Percentiles rank a stretch among this genome's conserved stretches.
These are phyloP conservation scores for Suhomyces chickasaworum DNA, from an alignment of 1,139 yeast genomes.

Conservation along the genomic window DNA sequence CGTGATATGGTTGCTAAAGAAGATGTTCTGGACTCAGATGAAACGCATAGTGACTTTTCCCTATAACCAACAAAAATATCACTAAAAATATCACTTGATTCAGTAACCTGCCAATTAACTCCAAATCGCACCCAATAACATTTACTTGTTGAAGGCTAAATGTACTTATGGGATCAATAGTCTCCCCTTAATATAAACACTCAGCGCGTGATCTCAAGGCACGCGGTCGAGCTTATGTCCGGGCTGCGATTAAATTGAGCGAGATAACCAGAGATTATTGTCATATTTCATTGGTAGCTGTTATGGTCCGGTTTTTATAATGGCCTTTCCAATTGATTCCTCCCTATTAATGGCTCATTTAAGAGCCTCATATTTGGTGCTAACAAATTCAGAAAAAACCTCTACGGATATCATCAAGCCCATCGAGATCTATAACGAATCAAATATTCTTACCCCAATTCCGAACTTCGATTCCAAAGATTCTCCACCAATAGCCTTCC, in stretches of 20 bases:
- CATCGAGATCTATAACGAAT: conserved; percentile 5
- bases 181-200: too few species aligned
- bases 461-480: conserved; percentile 17
- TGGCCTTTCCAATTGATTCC: conserved; percentile 43
- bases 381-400: conserved; percentile 31
- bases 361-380: conserved; percentile 33
- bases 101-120: too few species aligned
- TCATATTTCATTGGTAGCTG: background rate
- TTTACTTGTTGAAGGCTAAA: too few species aligned
- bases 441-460: background rate
- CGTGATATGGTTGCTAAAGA: conserved; percentile 1
- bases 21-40: conserved; percentile 2
- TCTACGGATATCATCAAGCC: conserved; percentile 29
- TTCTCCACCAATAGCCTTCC: conserved; percentile 42
- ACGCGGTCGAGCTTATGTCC: too few species aligned
- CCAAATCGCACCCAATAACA: too few species aligned
- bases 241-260: background rate
- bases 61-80: background rate
- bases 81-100: background rate
- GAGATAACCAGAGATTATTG: background rate
- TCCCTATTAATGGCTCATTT: conserved; percentile 34
- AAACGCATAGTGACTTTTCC: background rate
- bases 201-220: too few species aligned
- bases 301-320: conserved; percentile 12
- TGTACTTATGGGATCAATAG: too few species aligned